Evolutionary conservation across 768 basidiomycete genomes (phyloP), one percentile per base, ranked within the genome.

Genomic region (Trametes punicea): DNA sequence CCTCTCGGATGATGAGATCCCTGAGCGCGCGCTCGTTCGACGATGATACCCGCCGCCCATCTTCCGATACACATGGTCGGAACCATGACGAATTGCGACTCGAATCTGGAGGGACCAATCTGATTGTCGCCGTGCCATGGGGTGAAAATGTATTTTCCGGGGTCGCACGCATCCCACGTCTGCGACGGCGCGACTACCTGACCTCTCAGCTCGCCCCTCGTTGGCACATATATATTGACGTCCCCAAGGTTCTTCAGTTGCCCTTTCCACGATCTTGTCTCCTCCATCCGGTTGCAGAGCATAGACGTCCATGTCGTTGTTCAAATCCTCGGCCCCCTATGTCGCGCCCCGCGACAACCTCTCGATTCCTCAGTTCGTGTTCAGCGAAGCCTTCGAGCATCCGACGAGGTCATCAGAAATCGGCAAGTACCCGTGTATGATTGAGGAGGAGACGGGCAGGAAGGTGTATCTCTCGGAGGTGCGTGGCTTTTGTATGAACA

Each of bases 361-460:
- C 29, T 59, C 61, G 3, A 33, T 62, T 10, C 57, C 61, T 9
- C 61, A 62, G 42, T 56, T 62, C 34, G 31, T 59, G 21, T 59
- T 62, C 21, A 51, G 52, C 47, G 51, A 54, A n/a, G 26, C 46
- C 16, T 42, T 31, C n/a, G 42, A 29, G 25, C 61, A 59, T 42
- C 61, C 61, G 2, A 51, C 52, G 31, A 46, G 38, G 51, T 33
- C 54, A 26, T 11, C 40, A 15, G 7, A 51, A 26, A 21, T 36
- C 39, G 40, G 46, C 39, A 40, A 25, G 51, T 47, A 20, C 31
- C 57, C 61, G 3, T 59, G 57, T 36, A 30, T 62, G 36, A 54
- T 62, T 25, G 61, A 62, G 11, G 61, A 59, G 41, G 57, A 59
- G 31, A 59, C 57, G 1, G 61, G 61, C 2, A 40, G 47, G 46